Percentiles rank a stretch among this genome's conserved stretches.
Conservation (phyloP, 2,329 filamentous ascomycete species). For the Colletotrichum salicis region DNA sequence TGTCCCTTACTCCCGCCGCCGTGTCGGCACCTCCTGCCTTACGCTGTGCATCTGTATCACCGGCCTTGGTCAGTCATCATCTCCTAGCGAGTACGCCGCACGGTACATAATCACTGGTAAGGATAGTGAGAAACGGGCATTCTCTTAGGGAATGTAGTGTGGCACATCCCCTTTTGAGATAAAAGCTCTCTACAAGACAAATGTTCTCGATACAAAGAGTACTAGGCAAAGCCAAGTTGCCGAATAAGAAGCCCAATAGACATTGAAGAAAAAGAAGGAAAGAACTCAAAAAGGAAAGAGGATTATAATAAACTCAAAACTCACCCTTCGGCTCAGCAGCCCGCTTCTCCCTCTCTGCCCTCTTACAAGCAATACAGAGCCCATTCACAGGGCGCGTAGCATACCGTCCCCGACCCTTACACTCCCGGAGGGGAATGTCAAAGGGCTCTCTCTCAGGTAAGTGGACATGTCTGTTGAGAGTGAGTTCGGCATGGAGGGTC, state of each 20-base stretch:
- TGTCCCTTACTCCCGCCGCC: slow-evolving; percentile 16
- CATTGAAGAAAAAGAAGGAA: too few species aligned
- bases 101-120: not conserved
- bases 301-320: not conserved
- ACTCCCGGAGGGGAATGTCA: slow-evolving; percentile 20
- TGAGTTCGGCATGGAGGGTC: slow-evolving; percentile 6
- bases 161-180: too few species aligned
- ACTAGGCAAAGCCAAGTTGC: too few species aligned
- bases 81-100: not conserved
- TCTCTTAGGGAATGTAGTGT: too few species aligned
- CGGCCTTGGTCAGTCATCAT: not conserved
- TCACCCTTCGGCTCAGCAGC: not conserved
- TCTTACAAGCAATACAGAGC: slow-evolving; percentile 38
- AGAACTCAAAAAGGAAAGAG: too few species aligned
- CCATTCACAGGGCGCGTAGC: slow-evolving; percentile 39
- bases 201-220: too few species aligned
- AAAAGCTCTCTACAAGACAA: too few species aligned
- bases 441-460: slow-evolving; percentile 35
- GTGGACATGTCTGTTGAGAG: slow-evolving; percentile 35
- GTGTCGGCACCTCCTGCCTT: not conserved
- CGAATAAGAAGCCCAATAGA: too few species aligned
- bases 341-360: slow-evolving; percentile 12
- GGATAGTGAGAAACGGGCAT: not conserved
- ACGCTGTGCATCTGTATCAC: not conserved
- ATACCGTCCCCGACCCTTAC: slow-evolving; percentile 37